Evolutionary conservation across 805 yeast species (phyloP).

Genomic region (Saturnispora diversa): DNA sequence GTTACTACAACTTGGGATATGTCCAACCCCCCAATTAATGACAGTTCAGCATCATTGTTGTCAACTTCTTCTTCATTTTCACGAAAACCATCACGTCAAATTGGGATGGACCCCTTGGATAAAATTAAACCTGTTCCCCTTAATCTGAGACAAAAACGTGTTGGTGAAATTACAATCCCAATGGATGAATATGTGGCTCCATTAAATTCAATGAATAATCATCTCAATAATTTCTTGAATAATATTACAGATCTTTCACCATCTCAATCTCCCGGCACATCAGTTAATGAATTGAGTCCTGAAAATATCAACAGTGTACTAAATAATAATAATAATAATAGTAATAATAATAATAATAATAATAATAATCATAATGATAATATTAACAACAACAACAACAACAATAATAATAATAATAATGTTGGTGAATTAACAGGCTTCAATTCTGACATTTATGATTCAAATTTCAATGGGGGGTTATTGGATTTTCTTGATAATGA

Average conservation of each 20-base stretch:
- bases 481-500: slow-evolving; percentile 26
- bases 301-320: not conserved
- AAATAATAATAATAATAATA: not conserved
- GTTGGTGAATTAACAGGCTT: not conserved
- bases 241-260: slow-evolving; percentile 17
- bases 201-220: slow-evolving; percentile 29
- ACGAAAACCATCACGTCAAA: slow-evolving; percentile 22
- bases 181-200: slow-evolving; percentile 33
- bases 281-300: slow-evolving; percentile 8
- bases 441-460: slow-evolving; percentile 13
- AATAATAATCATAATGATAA: too few relatives aligned
- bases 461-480: slow-evolving; percentile 28
- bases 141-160: slow-evolving; percentile 21
- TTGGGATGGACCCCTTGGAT: slow-evolving; percentile 26
- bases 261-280: slow-evolving; percentile 6
- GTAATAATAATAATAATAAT: not conserved
- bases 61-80: slow-evolving; percentile 15
- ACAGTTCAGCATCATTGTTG: slow-evolving; percentile 20
- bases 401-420: slow-evolving; percentile 2
- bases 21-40: slow-evolving; percentile 16
- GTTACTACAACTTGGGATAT: too few relatives aligned
- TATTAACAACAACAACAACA: too few relatives aligned
- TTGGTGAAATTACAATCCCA: slow-evolving; percentile 29
- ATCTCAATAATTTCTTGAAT: slow-evolving; percentile 25
- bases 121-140: slow-evolving; percentile 10